Evolutionary conservation across 805 yeast species (phyloP).

Genomic region (Ogataea paraovalis): DNA sequence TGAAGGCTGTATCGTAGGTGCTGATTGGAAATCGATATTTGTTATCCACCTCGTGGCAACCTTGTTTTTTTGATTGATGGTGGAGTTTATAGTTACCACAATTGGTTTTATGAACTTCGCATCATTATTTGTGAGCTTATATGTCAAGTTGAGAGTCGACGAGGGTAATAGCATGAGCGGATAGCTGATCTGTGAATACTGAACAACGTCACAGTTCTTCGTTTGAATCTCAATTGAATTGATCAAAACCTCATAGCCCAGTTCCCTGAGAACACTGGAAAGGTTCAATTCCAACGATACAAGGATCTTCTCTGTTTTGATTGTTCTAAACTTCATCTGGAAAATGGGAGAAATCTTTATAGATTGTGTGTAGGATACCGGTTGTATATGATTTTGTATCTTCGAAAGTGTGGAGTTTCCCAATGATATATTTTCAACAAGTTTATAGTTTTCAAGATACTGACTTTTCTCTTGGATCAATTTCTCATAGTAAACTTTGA

Average conservation of each 20-base stretch:
- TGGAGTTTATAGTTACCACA: slow-evolving; percentile 19
- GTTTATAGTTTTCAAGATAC: slow-evolving; percentile 9
- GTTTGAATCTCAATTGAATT: slow-evolving; percentile 17
- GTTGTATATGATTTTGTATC: slow-evolving; percentile 4
- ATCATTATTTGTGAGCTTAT: slow-evolving; percentile 26
- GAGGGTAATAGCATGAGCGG: slow-evolving; percentile 28
- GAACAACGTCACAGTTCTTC: slow-evolving; percentile 22
- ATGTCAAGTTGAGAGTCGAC: slow-evolving; percentile 22
- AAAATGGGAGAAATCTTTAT: slow-evolving; percentile 24
- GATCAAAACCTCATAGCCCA: slow-evolving; percentile 8
- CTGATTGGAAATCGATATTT: slow-evolving; percentile 28
- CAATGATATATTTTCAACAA: slow-evolving; percentile 8
- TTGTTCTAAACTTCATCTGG: slow-evolving; percentile 26
- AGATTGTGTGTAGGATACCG: slow-evolving; percentile 6
- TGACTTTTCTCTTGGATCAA: slow-evolving; percentile 4
- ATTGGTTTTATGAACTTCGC: slow-evolving; percentile 25
- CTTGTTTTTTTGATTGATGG: slow-evolving; percentile 13
- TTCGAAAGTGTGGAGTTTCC: slow-evolving; percentile 9
- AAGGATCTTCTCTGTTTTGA: slow-evolving; percentile 24
- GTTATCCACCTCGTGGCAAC: slow-evolving; percentile 36
- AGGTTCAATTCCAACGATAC: slow-evolving; percentile 24
- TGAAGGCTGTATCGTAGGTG: slow-evolving; percentile 2
- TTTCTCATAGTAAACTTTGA: slow-evolving; percentile 17
- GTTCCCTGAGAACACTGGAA: slow-evolving; percentile 14
- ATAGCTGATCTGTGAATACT: slow-evolving; percentile 20